Evolutionary conservation across 176 grass and related monocot genomes (phyloP), one percentile per base, ranked within the genome.

Genomic region (Ananas comosus): DNA sequence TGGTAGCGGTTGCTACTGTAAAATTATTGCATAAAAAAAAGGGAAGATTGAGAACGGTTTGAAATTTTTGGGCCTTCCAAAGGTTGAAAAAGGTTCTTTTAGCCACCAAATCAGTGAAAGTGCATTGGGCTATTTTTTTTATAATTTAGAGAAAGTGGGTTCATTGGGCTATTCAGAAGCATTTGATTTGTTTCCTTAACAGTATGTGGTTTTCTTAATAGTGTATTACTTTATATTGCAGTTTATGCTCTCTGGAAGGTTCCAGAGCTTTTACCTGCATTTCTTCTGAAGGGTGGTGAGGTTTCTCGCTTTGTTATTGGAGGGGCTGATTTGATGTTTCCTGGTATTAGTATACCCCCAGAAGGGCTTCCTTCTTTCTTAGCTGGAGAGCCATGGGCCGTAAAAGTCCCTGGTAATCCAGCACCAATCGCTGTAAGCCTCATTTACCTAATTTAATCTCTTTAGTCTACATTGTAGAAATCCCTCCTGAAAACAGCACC

Each of bases 291-390:
- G 81, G 89, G 82, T 68, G 89, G 89, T 75, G 89, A 92, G 69
- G 89, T 97, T 56, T 97, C 94, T 64, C 84, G 75, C 22, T 90
- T 72, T 48, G 51, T 97, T 67, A 79, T 97, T 76, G 80, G 84
- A 75, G 94, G 94, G 23, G 94, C 89, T 33, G 94, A 97, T 92
- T 88, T 97, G 65, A 92, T 97, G 94, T 92, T 92, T 80, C 94
- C 94, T 73, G 89, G 94, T 81, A 83, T 97, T 66, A 83, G 72
- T 25, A 65, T 92, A 83, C 81, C 82, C 51, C 77, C 78, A 83
- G 93, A 97, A 68, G 93, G 93, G 51, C 70, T 92, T 58, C 86
- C 86, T 73, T 76, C 84, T 65, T 97, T 97, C 79, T 74, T 83
- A 79, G 86, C 83, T 92, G 86, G 89, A 51, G 68, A 97, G 16